Percentiles rank a stretch among this genome's conserved stretches.
phyloP scores from a whole-genome alignment of 331 rosid genomes.

The Saraca asoca region DNA sequence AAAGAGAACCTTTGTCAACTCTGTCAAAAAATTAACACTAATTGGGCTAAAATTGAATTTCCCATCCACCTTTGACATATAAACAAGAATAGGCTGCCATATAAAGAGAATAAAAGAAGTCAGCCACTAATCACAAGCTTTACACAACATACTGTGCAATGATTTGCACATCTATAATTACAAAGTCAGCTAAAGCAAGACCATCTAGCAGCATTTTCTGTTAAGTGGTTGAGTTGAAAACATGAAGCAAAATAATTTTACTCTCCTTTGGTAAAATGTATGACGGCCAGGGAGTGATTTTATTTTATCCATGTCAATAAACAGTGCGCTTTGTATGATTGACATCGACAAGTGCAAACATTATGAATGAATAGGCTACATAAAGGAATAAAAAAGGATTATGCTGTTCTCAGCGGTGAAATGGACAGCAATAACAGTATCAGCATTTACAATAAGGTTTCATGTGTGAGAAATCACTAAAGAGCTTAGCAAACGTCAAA shows the following conservation, averaged over 20 bases:
- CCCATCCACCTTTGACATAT: slow-evolving; percentile 99
- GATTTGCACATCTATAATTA: neutral
- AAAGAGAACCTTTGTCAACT: slow-evolving; percentile 81
- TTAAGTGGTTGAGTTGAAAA: neutral
- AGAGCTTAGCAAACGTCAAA: neutral
- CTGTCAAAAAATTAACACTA: slow-evolving; percentile 97
- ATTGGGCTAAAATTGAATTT: slow-evolving; percentile 95
- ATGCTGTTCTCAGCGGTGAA: too few relatives aligned
- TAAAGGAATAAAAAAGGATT: too few relatives aligned
- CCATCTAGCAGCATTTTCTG: neutral
- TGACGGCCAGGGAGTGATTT: too few relatives aligned
- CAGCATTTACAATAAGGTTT: too few relatives aligned
- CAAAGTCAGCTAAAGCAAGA: neutral
- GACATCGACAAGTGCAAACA: too few relatives aligned
- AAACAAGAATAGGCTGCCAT: slow-evolving; percentile 94
- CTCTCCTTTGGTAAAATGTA: too few relatives aligned
- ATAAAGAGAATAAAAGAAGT: slow-evolving; percentile 30
- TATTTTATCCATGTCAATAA: too few relatives aligned
- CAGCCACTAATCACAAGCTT: slow-evolving; percentile 22
- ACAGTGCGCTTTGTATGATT: too few relatives aligned
- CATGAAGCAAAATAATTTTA: too few relatives aligned
- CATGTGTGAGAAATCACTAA: too few relatives aligned
- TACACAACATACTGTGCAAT: neutral
- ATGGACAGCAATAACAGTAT: too few relatives aligned
- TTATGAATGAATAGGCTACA: too few relatives aligned